Conservation (phyloP, 805 yeast genomes). For the Saccharomycopsis guyanensis region DNA sequence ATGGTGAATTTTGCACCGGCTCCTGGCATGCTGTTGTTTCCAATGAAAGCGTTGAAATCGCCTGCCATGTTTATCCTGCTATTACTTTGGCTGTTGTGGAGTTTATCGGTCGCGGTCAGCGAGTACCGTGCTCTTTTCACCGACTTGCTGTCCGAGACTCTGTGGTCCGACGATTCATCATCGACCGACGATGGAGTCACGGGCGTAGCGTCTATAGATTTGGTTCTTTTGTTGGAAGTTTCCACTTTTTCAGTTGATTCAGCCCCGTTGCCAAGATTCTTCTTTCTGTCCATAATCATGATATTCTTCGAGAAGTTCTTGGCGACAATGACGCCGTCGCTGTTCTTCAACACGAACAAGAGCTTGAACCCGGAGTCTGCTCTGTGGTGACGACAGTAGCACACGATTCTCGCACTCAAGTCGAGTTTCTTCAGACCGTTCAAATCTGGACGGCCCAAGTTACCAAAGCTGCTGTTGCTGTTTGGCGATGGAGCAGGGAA, state of each 20-base stretch:
- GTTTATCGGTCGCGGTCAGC: neutral
- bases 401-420: slow-evolving; percentile 70
- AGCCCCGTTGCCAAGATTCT: slow-evolving; percentile 33
- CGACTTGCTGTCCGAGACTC: neutral
- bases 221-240: slow-evolving; percentile 1
- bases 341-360: slow-evolving; percentile 58
- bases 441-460: slow-evolving; percentile 22
- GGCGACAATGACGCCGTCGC: slow-evolving; percentile 55
- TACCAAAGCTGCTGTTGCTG: slow-evolving; percentile 21
- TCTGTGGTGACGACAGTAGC: slow-evolving; percentile 93
- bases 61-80: neutral
- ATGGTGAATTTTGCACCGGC: neutral
- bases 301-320: slow-evolving; percentile 65
- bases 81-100: neutral
- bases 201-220: slow-evolving; percentile 10
- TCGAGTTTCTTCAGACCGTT: slow-evolving; percentile 32
- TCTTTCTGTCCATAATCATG: slow-evolving; percentile 93
- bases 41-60: neutral
- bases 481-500: slow-evolving; percentile 53
- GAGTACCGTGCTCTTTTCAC: slow-evolving; percentile 3
- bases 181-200: slow-evolving; percentile 19
- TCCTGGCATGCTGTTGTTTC: neutral
- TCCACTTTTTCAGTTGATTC: neutral
- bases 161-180: slow-evolving; percentile 15
- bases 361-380: slow-evolving; percentile 80